Evolutionary conservation across 768 basidiomycete genomes (phyloP).

Genomic region (Coprinopsis marcescibilis): DNA sequence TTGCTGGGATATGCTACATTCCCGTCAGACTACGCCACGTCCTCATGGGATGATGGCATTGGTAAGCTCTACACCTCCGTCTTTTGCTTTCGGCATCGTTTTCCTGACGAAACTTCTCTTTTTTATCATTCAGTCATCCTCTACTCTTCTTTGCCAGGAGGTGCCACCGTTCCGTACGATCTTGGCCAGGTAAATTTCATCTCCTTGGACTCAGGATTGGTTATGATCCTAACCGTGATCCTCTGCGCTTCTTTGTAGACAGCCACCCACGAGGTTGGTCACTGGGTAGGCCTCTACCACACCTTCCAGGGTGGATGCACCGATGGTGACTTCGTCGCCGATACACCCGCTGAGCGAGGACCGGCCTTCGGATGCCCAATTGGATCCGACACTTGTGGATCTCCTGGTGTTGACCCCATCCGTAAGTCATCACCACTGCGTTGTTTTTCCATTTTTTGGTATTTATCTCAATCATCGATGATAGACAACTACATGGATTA

Average conservation of each 20-base stretch:
- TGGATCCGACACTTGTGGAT: slow-evolving; percentile 30
- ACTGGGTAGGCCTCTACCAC: slow-evolving; percentile 57
- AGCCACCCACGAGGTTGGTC: slow-evolving; percentile 51
- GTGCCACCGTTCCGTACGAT: slow-evolving; percentile 36
- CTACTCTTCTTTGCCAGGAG: slow-evolving; percentile 38
- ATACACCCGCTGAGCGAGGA: slow-evolving; percentile 42
- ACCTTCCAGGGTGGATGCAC: slow-evolving; percentile 51
- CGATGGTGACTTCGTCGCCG: slow-evolving; percentile 37
- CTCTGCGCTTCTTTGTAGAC: slow-evolving; percentile 23
- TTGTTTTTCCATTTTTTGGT: background rate
- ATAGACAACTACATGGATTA: slow-evolving; percentile 34
- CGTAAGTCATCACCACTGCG: slow-evolving; percentile 24
- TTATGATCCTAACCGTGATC: background rate
- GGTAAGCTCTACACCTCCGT: background rate
- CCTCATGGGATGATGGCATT: slow-evolving; percentile 44
- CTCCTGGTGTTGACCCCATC: slow-evolving; percentile 39
- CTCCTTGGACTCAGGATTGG: too few species aligned
- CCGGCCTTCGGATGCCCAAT: slow-evolving; percentile 37
- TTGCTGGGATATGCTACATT: slow-evolving; percentile 53
- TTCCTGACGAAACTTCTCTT: background rate
- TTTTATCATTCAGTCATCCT: slow-evolving; percentile 30
- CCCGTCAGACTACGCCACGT: slow-evolving; percentile 35
- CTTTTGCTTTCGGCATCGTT: background rate
- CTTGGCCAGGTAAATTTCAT: slow-evolving; percentile 28
- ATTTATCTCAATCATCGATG: background rate